Conservation (phyloP, 1,284 basidiomycete species). For the Trichosporon coremiiforme region DNA sequence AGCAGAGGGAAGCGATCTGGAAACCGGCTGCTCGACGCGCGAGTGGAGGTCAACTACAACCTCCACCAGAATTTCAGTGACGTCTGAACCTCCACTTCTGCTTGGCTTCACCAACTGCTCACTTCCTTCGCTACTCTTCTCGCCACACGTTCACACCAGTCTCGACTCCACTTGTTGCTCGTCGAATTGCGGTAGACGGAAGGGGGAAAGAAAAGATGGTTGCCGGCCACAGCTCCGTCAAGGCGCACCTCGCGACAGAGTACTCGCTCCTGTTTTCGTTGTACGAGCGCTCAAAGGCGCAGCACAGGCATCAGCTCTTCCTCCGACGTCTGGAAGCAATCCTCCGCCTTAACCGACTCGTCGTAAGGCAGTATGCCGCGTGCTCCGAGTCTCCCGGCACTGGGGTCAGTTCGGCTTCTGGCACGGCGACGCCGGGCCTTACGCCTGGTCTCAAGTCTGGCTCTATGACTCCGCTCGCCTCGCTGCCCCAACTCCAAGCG, state of each 20-base stretch:
- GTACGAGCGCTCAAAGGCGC: conserved; percentile 29
- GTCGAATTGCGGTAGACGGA: too few species aligned
- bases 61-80: conserved; percentile 1
- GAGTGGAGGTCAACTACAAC: neutral
- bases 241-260: conserved; percentile 35
- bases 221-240: conserved; percentile 28
- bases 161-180: neutral
- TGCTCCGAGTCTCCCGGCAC: neutral
- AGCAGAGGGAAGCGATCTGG: neutral
- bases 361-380: neutral
- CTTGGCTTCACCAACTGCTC: too few species aligned
- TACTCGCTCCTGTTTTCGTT: conserved; percentile 30
- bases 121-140: neutral
- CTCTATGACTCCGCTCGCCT: neutral
- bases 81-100: too few species aligned
- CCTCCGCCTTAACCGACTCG: conserved; percentile 22
- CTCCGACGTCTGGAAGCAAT: conserved; percentile 30
- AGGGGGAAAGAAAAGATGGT: neutral
- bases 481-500: too few species aligned
- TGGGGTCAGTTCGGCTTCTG: neutral
- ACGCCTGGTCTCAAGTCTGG: neutral
- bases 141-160: too few species aligned
- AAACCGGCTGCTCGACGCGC: neutral
- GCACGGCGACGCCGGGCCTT: neutral
- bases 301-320: conserved; percentile 42